Base-by-base conservation (phyloP, 352 stramenopile species). In the Vaucheria bursata region DNA sequence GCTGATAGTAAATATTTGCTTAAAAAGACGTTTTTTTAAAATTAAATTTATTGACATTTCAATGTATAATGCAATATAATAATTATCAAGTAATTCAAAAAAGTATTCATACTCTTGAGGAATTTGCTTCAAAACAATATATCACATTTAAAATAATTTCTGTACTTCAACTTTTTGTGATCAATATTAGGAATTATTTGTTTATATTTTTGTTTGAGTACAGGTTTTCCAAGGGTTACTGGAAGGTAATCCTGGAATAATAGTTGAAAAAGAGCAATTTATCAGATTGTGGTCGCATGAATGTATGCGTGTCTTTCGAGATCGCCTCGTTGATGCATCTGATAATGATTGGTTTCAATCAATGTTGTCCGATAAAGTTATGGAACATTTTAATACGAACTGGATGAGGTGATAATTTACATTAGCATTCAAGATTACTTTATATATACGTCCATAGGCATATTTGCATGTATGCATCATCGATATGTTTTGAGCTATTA, bases 321-420 rank as follows among this genome's bases (percentile, higher is more conserved):
- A 97, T 77, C 87, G 76, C 50, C 92, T 97, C 85, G 88, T 95
- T 6, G 93, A 91, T 1, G 75, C 85, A 0, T 86, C 92, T 53
- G 91, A 97, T 71, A 90, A 94, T 78, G 85, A 89, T 29, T 96
- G 92, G 91, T 96, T 97, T n/a, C n/a, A n/a, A n/a, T n/a, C n/a
- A n/a, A n/a, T n/a, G n/a, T n/a, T n/a, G n/a, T n/a, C n/a, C n/a
- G n/a, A n/a, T n/a, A n/a, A n/a, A n/a, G n/a, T n/a, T n/a, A n/a
- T n/a, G n/a, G n/a, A n/a, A n/a, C n/a, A n/a, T n/a, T n/a, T n/a
- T n/a, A n/a, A n/a, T n/a, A n/a, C n/a, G n/a, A n/a, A n/a, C n/a
- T n/a, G n/a, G n/a, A n/a, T n/a, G n/a, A n/a, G n/a, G n/a, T n/a
- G n/a, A n/a, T n/a, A n/a, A n/a, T n/a, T n/a, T n/a, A n/a, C n/a